Conservation (phyloP, 352 stramenopile genomes). For the Hyaloperonospora brassicae region DNA sequence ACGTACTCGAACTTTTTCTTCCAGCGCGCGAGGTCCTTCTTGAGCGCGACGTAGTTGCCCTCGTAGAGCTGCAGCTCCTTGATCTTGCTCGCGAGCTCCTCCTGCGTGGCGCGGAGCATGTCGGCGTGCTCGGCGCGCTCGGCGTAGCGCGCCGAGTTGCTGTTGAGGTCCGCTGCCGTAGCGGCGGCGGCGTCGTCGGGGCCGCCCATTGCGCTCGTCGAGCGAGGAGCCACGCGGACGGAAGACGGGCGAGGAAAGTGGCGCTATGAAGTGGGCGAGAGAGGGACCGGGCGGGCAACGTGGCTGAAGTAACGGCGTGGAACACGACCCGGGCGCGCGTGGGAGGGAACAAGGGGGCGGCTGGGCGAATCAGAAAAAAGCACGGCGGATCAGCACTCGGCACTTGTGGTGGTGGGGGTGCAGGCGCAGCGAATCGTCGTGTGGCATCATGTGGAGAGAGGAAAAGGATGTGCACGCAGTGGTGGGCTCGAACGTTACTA, state of each 20-base stretch:
- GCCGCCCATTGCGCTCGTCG: slow-evolving; percentile 7
- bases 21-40: slow-evolving; percentile 71
- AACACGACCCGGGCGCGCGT: too few species aligned
- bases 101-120: slow-evolving; percentile 66
- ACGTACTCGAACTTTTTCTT: slow-evolving; percentile 87
- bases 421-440: neutral
- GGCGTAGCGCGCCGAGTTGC: slow-evolving; percentile 59
- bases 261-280: too few species aligned
- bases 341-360: too few species aligned
- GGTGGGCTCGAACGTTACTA: neutral
- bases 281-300: too few species aligned
- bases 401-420: too few species aligned
- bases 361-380: too few species aligned
- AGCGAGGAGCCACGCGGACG: neutral
- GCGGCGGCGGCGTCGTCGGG: slow-evolving; percentile 18
- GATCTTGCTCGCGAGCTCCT: slow-evolving; percentile 71
- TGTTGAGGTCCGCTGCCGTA: too few species aligned
- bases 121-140: slow-evolving; percentile 51
- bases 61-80: slow-evolving; percentile 79
- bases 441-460: neutral
- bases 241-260: neutral
- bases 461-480: neutral
- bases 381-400: too few species aligned
- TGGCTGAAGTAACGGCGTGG: too few species aligned
- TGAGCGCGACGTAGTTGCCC: slow-evolving; percentile 64